These are phyloP conservation scores for Cornus florida DNA, from an alignment of 148 eudicot genomes.

Conservation along the genomic window DNA sequence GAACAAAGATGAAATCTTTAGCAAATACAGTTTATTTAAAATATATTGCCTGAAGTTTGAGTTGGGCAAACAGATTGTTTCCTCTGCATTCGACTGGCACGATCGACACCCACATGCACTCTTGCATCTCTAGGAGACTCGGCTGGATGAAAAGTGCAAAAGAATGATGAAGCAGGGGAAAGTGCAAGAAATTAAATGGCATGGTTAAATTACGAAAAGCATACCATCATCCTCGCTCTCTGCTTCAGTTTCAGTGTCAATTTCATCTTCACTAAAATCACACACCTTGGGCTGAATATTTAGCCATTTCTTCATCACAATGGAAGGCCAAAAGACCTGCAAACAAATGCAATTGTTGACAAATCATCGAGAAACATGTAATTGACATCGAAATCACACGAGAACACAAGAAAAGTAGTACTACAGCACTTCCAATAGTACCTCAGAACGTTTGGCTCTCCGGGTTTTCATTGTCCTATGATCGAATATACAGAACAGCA, in stretches of 20 bases:
- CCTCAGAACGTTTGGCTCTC: constrained; percentile 69
- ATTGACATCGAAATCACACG: too few relatives aligned
- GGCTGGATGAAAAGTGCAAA: constrained; percentile 29
- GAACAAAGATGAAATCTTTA: neutral
- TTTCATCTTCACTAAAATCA: constrained; percentile 95
- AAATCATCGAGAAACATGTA: neutral
- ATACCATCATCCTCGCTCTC: constrained; percentile 93
- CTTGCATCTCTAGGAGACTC: constrained; percentile 45
- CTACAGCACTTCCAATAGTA: constrained; percentile 20
- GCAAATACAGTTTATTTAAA: neutral
- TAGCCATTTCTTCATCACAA: constrained; percentile 96
- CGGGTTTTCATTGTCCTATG: constrained; percentile 45
- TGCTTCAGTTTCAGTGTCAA: constrained; percentile 72
- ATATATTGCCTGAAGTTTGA: constrained; percentile 35
- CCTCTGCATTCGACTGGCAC: constrained; percentile 23
- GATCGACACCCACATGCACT: constrained; percentile 27
- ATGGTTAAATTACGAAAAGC: neutral
- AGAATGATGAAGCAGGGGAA: constrained; percentile 9
- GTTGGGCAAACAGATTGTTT: constrained; percentile 35
- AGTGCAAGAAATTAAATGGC: neutral
- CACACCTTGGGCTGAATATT: constrained; percentile 71
- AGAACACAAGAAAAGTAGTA: neutral
- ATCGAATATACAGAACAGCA: neutral
- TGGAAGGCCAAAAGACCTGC: constrained; percentile 83
- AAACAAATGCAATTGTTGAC: neutral